Conservation (phyloP, 176 grass and related monocot genomes). For the Cenchrus purpureus region DNA sequence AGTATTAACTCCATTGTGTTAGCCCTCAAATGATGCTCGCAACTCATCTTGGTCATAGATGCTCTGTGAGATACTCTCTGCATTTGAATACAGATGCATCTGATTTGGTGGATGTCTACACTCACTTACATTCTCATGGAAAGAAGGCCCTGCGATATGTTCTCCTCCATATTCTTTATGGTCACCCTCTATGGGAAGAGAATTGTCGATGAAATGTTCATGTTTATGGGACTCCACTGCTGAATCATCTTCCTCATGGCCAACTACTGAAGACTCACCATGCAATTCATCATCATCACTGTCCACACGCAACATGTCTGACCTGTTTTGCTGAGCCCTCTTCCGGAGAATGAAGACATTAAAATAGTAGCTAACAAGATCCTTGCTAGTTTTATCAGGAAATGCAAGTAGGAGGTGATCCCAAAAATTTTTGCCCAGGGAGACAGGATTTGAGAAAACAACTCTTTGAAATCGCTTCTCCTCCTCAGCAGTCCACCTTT, state of each 20-base stretch:
- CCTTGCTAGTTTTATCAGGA: constrained; percentile 63
- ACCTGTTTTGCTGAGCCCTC: constrained; percentile 80
- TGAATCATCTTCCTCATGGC: constrained; percentile 54
- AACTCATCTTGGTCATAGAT: background rate
- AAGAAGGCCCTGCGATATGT: background rate
- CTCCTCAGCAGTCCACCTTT: constrained; percentile 78
- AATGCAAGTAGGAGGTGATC: constrained; percentile 60
- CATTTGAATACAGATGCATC: constrained; percentile 26
- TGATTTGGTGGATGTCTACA: constrained; percentile 3
- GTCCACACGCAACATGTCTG: constrained; percentile 60
- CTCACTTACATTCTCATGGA: constrained; percentile 5
- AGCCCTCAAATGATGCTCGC: background rate
- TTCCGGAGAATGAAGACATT: constrained; percentile 89
- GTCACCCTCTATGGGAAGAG: constrained; percentile 39
- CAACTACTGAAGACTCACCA: constrained; percentile 25
- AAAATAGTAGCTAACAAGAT: constrained; percentile 90
- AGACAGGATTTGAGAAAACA: constrained; percentile 67
- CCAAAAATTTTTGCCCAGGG: constrained; percentile 75
- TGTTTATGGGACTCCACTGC: constrained; percentile 47
- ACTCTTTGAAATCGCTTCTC: constrained; percentile 67
- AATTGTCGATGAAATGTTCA: constrained; percentile 28
- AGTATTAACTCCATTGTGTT: background rate
- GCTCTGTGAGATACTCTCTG: background rate
- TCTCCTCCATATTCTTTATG: constrained; percentile 43
- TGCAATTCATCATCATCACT: constrained; percentile 87